A percentile compares a stretch with the other conserved stretches of the same genome.
These are phyloP conservation scores for Fonsecaea nubica DNA, from an alignment of 2,329 filamentous ascomycete genomes.

Conservation along the genomic window DNA sequence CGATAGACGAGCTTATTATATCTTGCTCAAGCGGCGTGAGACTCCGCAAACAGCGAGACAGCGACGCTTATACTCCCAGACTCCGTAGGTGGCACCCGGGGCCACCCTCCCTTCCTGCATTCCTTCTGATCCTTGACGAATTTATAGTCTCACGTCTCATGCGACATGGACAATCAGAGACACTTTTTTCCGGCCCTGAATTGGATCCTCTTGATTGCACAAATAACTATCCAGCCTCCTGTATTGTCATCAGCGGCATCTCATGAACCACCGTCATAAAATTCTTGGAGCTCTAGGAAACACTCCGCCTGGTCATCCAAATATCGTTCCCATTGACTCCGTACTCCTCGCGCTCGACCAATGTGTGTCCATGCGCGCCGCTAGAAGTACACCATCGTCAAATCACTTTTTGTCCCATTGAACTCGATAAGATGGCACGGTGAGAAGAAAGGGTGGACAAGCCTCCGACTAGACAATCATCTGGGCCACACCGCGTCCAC, in stretches of 20 bases:
- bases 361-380: constrained; percentile 9
- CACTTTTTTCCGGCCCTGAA: background rate
- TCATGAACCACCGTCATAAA: constrained; percentile 1
- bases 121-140: background rate
- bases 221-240: constrained; percentile 18
- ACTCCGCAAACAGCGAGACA: background rate
- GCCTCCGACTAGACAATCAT: constrained; percentile 39
- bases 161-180: background rate
- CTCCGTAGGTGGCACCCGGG: background rate
- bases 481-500: constrained; percentile 68
- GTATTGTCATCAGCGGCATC: constrained; percentile 2
- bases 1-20: background rate
- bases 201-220: constrained; percentile 4
- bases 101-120: background rate
- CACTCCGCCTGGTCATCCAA: constrained; percentile 1
- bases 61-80: background rate
- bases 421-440: background rate
- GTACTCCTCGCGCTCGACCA: constrained; percentile 17
- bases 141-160: background rate
- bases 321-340: constrained; percentile 6
- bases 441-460: background rate
- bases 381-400: constrained; percentile 25
- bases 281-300: constrained; percentile 11
- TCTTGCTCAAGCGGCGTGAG: background rate
- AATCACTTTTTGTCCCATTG: constrained; percentile 19